These are phyloP conservation scores for Plasmodium adleri DNA, from an alignment of 169 alveolate genomes.

Conservation along the genomic window DNA sequence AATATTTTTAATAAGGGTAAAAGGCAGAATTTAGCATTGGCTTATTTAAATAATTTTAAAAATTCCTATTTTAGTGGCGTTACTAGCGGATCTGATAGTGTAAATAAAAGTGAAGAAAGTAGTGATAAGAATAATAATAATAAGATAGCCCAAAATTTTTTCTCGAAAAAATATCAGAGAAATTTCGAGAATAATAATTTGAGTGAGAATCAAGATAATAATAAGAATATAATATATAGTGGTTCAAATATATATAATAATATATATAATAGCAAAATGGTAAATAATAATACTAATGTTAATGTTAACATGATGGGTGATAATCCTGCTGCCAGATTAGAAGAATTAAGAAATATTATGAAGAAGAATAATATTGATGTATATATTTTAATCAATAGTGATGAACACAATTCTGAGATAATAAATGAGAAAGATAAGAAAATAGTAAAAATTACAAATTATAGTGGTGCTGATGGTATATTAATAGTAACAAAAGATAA, in stretches of 20 bases:
- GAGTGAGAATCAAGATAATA: neutral
- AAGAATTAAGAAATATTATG: constrained; percentile 37
- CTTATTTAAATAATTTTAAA: neutral
- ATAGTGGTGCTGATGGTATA: constrained; percentile 67
- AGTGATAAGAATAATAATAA: neutral
- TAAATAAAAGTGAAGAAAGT: neutral
- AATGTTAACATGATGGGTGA: neutral
- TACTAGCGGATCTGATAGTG: neutral
- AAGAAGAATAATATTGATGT: constrained; percentile 54
- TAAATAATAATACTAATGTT: neutral
- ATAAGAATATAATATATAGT: neutral
- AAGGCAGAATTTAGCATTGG: constrained; percentile 34
- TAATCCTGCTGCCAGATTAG: constrained; percentile 1
- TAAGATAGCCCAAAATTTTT: neutral
- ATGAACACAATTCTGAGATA: constrained; percentile 75
- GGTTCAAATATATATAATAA: neutral
- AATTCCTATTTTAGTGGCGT: too few relatives aligned
- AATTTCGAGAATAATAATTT: neutral
- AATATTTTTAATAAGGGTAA: constrained; percentile 30
- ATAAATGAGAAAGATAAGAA: constrained; percentile 71
- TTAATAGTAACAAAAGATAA: constrained; percentile 50
- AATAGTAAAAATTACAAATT: constrained; percentile 41
- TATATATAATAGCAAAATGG: neutral
- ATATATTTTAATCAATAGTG: constrained; percentile 66
- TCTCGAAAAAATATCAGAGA: neutral